A percentile compares a stretch with the other conserved stretches of the same genome.
phyloP scores from a whole-genome alignment of 2,329 filamentous ascomycete genomes.

The Penicillium sp. region DNA sequence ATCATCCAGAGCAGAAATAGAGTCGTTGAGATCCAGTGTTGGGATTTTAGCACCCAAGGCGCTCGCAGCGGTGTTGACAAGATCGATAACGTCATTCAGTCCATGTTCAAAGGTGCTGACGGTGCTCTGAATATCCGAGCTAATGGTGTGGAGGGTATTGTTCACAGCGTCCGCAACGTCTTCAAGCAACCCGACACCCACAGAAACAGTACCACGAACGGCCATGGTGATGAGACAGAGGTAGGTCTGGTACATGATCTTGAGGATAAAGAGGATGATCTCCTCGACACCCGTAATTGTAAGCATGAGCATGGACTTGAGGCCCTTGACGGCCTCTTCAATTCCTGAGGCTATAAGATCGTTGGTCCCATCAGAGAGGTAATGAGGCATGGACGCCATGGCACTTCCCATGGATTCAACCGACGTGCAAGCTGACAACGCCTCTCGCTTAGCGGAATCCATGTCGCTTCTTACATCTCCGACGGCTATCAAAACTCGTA shows the following conservation, averaged over 20 bases:
- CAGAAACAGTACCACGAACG: slow-evolving; percentile 70
- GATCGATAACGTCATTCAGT: slow-evolving; percentile 48
- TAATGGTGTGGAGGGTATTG: slow-evolving; percentile 46
- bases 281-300: slow-evolving; percentile 77
- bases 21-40: slow-evolving; percentile 59
- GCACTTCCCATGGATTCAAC: slow-evolving; percentile 90
- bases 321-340: slow-evolving; percentile 70
- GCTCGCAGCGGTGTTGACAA: slow-evolving; percentile 54
- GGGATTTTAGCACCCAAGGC: slow-evolving; percentile 47
- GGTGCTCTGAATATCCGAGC: slow-evolving; percentile 42
- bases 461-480: slow-evolving; percentile 68
- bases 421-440: slow-evolving; percentile 80
- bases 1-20: slow-evolving; percentile 62
- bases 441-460: slow-evolving; percentile 69
- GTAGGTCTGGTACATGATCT: slow-evolving; percentile 85
- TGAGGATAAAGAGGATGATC: slow-evolving; percentile 86
- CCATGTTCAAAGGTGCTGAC: slow-evolving; percentile 50
- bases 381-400: slow-evolving; percentile 98
- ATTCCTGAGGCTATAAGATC: slow-evolving; percentile 73
- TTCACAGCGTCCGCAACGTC: slow-evolving; percentile 59
- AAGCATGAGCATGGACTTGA: slow-evolving; percentile 73
- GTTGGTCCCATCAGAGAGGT: slow-evolving; percentile 84
- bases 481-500: slow-evolving; percentile 72
- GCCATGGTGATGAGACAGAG: slow-evolving; percentile 82
- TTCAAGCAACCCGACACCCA: slow-evolving; percentile 58